These are phyloP conservation scores for Russula olivacea DNA, from an alignment of 768 basidiomycete species.

Conservation along the genomic window DNA sequence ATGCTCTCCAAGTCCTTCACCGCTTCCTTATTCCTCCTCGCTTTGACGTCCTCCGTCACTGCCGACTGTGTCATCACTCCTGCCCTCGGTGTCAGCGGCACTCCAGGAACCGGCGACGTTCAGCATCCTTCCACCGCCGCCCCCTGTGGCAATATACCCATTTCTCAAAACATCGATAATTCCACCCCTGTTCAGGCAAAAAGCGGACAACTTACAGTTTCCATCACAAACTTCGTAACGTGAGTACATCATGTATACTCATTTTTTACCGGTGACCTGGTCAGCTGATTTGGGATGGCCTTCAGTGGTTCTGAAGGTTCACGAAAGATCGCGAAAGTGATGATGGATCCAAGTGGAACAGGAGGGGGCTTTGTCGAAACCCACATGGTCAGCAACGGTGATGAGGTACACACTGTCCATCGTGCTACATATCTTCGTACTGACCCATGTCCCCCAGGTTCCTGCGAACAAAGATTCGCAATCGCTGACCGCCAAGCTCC, in stretches of 20 bases:
- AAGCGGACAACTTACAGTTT: constrained; percentile 40
- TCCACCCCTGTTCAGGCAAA: constrained; percentile 29
- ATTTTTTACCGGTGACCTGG: constrained; percentile 43
- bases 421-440: constrained; percentile 21
- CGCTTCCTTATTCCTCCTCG: constrained; percentile 32
- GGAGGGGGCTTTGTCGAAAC: constrained; percentile 5
- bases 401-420: neutral
- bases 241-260: constrained; percentile 31
- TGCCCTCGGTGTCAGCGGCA: constrained; percentile 36
- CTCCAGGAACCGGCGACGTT: constrained; percentile 27
- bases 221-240: constrained; percentile 45
- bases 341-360: constrained; percentile 39
- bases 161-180: constrained; percentile 37
- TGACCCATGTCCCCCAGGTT: no score
- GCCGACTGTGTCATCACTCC: constrained; percentile 42
- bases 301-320: constrained; percentile 32
- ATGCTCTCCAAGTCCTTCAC: constrained; percentile 32
- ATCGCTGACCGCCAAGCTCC: constrained; percentile 33
- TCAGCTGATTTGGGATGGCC: neutral
- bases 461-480: constrained; percentile 34
- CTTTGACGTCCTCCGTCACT: constrained; percentile 35
- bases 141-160: constrained; percentile 42
- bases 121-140: constrained; percentile 30
- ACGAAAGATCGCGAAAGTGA: constrained; percentile 36
- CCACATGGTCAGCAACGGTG: no score